These are phyloP conservation scores for Nissolia schottii DNA, from an alignment of 306 rosid species.

Conservation along the genomic window DNA sequence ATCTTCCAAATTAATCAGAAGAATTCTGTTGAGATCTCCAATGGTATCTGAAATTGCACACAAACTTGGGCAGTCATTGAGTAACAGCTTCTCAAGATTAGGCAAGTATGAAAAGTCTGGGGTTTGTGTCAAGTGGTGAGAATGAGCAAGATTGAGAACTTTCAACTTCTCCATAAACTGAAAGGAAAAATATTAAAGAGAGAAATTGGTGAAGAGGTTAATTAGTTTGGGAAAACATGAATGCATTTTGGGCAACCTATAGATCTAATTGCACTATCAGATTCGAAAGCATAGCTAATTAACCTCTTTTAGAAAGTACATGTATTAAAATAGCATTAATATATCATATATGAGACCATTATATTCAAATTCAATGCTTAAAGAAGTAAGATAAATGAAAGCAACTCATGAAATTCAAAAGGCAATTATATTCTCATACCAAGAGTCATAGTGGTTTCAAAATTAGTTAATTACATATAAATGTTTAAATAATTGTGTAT, in stretches of 20 bases:
- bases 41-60: background rate
- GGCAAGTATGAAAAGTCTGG: slow-evolving; percentile 42
- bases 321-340: too few species aligned
- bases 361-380: background rate
- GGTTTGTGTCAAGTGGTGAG: slow-evolving; percentile 9
- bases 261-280: too few species aligned
- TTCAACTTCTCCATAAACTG: slow-evolving; percentile 26
- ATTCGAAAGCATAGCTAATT: too few species aligned
- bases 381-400: too few species aligned
- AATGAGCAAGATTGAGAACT: slow-evolving; percentile 42
- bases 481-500: too few species aligned
- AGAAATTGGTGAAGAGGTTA: background rate
- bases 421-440: background rate
- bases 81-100: slow-evolving; percentile 33
- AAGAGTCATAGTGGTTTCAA: too few species aligned
- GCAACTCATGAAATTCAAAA: background rate
- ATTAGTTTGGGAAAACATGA: background rate
- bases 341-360: too few species aligned
- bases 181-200: background rate
- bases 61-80: slow-evolving; percentile 28
- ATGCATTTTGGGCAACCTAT: background rate
- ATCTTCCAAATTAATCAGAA: slow-evolving; percentile 24
- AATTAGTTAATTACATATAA: too few species aligned
- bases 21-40: slow-evolving; percentile 9
- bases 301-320: too few species aligned